Conservation (phyloP, 2,329 filamentous ascomycete species). For the Neonectria sp. region DNA sequence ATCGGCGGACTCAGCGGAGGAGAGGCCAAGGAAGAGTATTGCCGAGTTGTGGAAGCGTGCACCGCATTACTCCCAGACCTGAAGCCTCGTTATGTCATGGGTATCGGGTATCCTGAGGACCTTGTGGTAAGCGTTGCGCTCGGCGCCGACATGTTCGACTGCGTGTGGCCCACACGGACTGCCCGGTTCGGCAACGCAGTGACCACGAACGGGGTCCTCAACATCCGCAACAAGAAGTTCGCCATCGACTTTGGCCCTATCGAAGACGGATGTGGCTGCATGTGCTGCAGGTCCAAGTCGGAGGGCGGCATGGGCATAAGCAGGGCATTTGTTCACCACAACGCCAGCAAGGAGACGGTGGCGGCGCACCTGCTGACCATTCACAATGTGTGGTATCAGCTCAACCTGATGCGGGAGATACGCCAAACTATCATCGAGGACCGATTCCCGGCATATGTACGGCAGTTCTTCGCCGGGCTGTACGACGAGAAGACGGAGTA, state of each 20-base stretch:
- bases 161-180: slow-evolving; percentile 97
- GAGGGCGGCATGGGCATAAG: slow-evolving; percentile 86
- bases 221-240: slow-evolving; percentile 83
- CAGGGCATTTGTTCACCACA: slow-evolving; percentile 90
- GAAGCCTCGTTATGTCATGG: slow-evolving; percentile 99
- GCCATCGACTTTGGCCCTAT: slow-evolving; percentile 87
- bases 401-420: slow-evolving; percentile 84
- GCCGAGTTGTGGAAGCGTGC: slow-evolving; percentile 89
- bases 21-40: slow-evolving; percentile 94
- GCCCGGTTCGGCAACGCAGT: slow-evolving; percentile 97
- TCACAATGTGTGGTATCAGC: slow-evolving; percentile 95
- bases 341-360: slow-evolving; percentile 94
- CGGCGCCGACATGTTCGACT: slow-evolving; percentile 99
- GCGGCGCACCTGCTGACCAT: slow-evolving; percentile 89
- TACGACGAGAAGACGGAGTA: slow-evolving; percentile 77
- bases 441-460: slow-evolving; percentile 83
- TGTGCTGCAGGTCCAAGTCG: slow-evolving; percentile 77
- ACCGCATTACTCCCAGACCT: slow-evolving; percentile 87
- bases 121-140: slow-evolving; percentile 93
- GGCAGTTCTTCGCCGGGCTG: slow-evolving; percentile 81
- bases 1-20: slow-evolving; percentile 96
- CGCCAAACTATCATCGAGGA: slow-evolving; percentile 87
- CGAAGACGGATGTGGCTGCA: slow-evolving; percentile 86
- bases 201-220: slow-evolving; percentile 85
- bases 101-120: slow-evolving; percentile 97